Evolutionary conservation across 2,329 filamentous ascomycete species (phyloP).

Genomic region (Chaetothyriales sp.): DNA sequence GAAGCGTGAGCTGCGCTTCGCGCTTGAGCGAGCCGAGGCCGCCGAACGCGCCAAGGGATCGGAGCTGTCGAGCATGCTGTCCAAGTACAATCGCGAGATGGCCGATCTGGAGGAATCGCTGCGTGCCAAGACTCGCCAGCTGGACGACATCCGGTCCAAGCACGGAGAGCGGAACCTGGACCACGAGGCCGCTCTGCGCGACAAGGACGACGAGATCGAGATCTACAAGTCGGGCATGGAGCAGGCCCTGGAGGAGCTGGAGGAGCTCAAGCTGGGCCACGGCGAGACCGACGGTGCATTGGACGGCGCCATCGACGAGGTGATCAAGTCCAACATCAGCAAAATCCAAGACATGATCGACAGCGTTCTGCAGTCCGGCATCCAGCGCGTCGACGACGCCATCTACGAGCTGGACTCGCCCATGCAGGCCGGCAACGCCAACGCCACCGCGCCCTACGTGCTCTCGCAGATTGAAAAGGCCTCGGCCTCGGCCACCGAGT

Average conservation of each 20-base stretch:
- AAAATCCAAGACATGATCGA: constrained; percentile 98
- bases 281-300: constrained; percentile 65
- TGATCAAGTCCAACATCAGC: constrained; percentile 71
- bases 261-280: constrained; percentile 61
- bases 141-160: constrained; percentile 71
- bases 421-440: constrained; percentile 98
- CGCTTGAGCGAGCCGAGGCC: constrained; percentile 81
- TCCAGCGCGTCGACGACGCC: constrained; percentile 88
- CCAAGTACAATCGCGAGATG: constrained; percentile 95
- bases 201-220: constrained; percentile 95
- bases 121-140: constrained; percentile 66
- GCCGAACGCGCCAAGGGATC: constrained; percentile 85
- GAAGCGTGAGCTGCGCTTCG: constrained; percentile 83
- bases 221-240: constrained; percentile 98
- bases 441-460: constrained; percentile 85
- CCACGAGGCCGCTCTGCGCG: constrained; percentile 68
- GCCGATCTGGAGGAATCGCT: constrained; percentile 89
- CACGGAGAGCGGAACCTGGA: constrained; percentile 71
- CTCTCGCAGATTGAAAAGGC: constrained; percentile 96
- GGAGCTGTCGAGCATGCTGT: constrained; percentile 84
- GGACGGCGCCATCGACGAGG: constrained; percentile 79
- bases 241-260: constrained; percentile 81
- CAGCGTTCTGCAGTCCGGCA: constrained; percentile 83
- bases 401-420: constrained; percentile 93
- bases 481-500: constrained; percentile 85